Evolutionary conservation across 1,284 basidiomycete genomes (phyloP).

Genomic region (Ceratobasidium papillatum): DNA sequence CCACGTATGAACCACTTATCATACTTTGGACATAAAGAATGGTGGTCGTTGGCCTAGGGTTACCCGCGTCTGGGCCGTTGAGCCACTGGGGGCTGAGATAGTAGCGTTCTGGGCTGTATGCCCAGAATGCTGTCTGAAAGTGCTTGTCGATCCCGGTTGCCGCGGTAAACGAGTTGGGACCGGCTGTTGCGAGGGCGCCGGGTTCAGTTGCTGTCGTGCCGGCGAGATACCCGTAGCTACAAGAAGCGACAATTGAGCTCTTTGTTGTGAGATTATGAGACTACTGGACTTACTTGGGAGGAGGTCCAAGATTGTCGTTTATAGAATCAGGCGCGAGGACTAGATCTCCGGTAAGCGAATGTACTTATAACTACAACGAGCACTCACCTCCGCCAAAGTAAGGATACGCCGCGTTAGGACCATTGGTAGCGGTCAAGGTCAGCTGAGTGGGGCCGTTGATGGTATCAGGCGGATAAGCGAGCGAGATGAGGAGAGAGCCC

Average conservation of each 20-base stretch:
- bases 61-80: slow-evolving; percentile 31
- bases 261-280: not conserved
- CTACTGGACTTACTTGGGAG: not conserved
- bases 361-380: not conserved
- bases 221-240: not conserved
- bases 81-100: not conserved
- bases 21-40: too few species aligned
- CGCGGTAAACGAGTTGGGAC: not conserved
- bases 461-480: not conserved
- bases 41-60: too few species aligned
- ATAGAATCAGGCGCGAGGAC: not conserved
- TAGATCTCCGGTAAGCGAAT: not conserved
- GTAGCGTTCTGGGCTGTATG: too few species aligned
- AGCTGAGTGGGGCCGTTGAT: not conserved
- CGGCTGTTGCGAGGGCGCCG: not conserved
- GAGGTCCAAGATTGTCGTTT: not conserved
- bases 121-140: slow-evolving; percentile 7
- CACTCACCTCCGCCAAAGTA: slow-evolving; percentile 1
- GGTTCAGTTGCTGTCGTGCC: not conserved
- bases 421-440: not conserved
- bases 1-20: too few species aligned
- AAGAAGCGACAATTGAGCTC: too few species aligned
- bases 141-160: not conserved
- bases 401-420: not conserved
- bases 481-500: not conserved